phyloP scores from a whole-genome alignment of 1,139 yeast species.

The Candida dubliniensis region DNA sequence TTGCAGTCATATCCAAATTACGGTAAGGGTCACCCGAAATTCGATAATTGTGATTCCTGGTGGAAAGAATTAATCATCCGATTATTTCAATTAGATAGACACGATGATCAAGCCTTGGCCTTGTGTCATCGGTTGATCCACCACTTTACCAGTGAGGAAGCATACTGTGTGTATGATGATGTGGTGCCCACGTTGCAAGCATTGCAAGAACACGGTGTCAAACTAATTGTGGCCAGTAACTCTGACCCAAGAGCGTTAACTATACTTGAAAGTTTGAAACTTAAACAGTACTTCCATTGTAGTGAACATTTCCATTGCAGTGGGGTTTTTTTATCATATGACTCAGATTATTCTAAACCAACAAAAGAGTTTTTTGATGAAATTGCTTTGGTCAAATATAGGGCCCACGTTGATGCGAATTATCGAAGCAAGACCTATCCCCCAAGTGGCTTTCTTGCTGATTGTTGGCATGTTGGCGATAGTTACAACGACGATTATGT shows the following conservation, averaged over 20 bases:
- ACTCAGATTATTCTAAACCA: constrained; percentile 56
- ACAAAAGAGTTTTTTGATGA: constrained; percentile 44
- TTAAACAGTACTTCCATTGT: constrained; percentile 37
- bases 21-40: constrained; percentile 43
- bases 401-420: constrained; percentile 1
- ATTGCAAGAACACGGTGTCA: constrained; percentile 31
- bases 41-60: constrained; percentile 46
- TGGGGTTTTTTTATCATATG: constrained; percentile 52
- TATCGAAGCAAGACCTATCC: constrained; percentile 12
- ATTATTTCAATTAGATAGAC: constrained; percentile 34
- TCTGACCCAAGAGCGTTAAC: constrained; percentile 54
- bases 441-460: constrained; percentile 18
- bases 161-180: constrained; percentile 56
- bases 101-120: constrained; percentile 19
- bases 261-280: constrained; percentile 47
- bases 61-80: constrained; percentile 54
- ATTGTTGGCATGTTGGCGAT: constrained; percentile 70
- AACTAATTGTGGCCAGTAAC: constrained; percentile 54
- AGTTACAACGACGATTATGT: constrained; percentile 52
- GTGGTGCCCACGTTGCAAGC: constrained; percentile 46
- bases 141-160: constrained; percentile 50
- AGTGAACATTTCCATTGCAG: constrained; percentile 34
- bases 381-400: constrained; percentile 20
- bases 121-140: constrained; percentile 42
- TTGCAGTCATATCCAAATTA: constrained; percentile 52